These are phyloP conservation scores for Leucocoprinus sp. DNA, from an alignment of 768 basidiomycete species.

Conservation along the genomic window DNA sequence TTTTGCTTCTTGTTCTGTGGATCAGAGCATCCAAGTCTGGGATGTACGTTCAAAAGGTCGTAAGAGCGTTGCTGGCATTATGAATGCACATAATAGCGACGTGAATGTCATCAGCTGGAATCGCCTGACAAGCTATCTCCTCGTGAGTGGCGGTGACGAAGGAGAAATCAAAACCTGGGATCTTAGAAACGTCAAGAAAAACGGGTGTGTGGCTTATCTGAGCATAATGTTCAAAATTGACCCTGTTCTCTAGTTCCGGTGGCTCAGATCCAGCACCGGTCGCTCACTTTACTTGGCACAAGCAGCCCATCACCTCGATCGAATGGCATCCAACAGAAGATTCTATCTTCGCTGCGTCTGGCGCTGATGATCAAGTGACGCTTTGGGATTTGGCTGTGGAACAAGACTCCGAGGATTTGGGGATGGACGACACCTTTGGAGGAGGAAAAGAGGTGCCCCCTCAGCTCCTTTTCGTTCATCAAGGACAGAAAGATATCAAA, in stretches of 20 bases:
- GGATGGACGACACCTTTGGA: constrained; percentile 42
- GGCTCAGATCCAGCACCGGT: constrained; percentile 66
- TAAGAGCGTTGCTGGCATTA: constrained; percentile 76
- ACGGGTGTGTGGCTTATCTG: constrained; percentile 41
- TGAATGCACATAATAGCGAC: constrained; percentile 80
- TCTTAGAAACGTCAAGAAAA: constrained; percentile 79
- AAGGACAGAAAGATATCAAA: constrained; percentile 94
- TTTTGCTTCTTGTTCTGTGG: constrained; percentile 93
- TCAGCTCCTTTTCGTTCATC: constrained; percentile 92
- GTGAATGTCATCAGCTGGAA: constrained; percentile 99
- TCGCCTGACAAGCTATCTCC: constrained; percentile 66
- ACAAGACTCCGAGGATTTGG: constrained; percentile 86
- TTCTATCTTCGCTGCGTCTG: constrained; percentile 89
- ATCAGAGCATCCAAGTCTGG: constrained; percentile 88
- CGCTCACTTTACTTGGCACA: constrained; percentile 89
- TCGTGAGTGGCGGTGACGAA: constrained; percentile 94
- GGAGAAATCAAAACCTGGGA: constrained; percentile 98
- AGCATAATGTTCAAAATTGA: constrained; percentile 6
- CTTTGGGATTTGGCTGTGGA: constrained; percentile 98
- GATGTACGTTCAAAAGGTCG: constrained; percentile 87
- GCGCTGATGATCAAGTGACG: constrained; percentile 91
- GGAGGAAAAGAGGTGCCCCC: constrained; percentile 70
- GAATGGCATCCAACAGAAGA: constrained; percentile 99
- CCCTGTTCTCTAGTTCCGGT: constrained; percentile 32
- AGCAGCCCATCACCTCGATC: constrained; percentile 87